Percentiles rank a stretch among this genome's conserved stretches.
Conservation (phyloP, 139 green algal genomes). For the Asterochloris sp. region DNA sequence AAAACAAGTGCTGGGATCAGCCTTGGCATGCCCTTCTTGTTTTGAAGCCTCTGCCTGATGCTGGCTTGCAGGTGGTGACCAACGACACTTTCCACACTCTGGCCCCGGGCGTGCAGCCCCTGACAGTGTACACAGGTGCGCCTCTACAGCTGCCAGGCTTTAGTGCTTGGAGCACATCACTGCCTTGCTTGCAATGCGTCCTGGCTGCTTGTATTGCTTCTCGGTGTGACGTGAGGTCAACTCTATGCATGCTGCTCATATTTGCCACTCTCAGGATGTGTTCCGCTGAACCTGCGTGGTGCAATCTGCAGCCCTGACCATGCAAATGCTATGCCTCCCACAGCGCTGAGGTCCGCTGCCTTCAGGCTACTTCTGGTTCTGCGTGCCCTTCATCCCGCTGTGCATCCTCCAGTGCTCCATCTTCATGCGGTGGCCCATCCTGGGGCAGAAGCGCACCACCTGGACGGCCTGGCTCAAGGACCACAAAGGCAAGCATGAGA, state of each 20-base stretch:
- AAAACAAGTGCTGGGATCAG: not conserved
- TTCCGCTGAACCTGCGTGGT: too few relatives aligned
- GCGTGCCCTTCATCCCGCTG: slow-evolving; percentile 2
- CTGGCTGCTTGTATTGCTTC: not conserved
- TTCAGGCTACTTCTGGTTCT: slow-evolving; percentile 21
- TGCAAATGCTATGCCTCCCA: not conserved
- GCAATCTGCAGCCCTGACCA: not conserved
- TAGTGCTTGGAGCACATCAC: not conserved
- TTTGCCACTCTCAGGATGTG: too few relatives aligned
- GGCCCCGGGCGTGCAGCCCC: slow-evolving; percentile 12
- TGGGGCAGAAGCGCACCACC: slow-evolving; percentile 10
- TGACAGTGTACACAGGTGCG: slow-evolving; percentile 19
- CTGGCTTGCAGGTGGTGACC: not conserved
- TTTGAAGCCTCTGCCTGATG: not conserved
- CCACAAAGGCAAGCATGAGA: not conserved
- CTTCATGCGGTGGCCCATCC: slow-evolving; percentile 9
- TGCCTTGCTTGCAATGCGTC: not conserved
- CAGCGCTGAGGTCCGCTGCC: not conserved
- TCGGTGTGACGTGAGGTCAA: not conserved
- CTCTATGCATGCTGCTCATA: too few relatives aligned
- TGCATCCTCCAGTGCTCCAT: not conserved
- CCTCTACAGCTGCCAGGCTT: not conserved
- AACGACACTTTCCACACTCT: slow-evolving; percentile 15
- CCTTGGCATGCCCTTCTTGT: too few relatives aligned
- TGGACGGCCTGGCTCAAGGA: slow-evolving; percentile 15